These are phyloP conservation scores for Claviceps sp. DNA, from an alignment of 2,329 filamentous ascomycete species.

Conservation along the genomic window DNA sequence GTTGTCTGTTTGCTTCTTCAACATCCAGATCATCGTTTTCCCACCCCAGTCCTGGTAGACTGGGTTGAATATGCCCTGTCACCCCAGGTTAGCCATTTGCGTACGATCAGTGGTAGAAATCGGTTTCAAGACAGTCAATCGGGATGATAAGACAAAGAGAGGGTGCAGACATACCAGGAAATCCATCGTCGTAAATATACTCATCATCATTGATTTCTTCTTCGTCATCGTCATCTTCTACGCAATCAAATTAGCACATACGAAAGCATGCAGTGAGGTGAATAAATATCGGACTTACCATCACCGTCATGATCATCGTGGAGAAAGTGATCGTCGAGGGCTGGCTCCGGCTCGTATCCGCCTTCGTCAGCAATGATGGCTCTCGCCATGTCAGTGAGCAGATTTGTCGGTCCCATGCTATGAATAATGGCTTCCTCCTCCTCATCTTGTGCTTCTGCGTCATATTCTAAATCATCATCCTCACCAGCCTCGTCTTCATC, in stretches of 20 bases:
- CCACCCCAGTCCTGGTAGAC: conserved; percentile 41
- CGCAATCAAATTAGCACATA: neutral
- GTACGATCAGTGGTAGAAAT: neutral
- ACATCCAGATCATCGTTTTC: conserved; percentile 40
- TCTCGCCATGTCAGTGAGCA: conserved; percentile 42
- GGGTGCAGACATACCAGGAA: conserved; percentile 33
- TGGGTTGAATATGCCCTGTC: conserved; percentile 13
- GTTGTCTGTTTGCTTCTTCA: conserved; percentile 33
- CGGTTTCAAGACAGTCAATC: neutral
- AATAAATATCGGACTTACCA: conserved; percentile 21
- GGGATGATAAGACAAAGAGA: neutral
- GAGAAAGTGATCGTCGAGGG: conserved; percentile 38
- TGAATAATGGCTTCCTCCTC: conserved; percentile 37
- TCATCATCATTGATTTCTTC: conserved; percentile 58
- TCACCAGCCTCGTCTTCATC: conserved; percentile 41
- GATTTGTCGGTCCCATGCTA: conserved; percentile 28
- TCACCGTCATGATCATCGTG: conserved; percentile 48
- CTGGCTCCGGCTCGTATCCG: conserved; percentile 37
- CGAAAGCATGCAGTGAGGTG: neutral
- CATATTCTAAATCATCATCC: conserved; percentile 40
- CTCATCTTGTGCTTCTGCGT: conserved; percentile 41
- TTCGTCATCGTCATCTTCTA: conserved; percentile 47
- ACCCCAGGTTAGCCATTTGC: neutral
- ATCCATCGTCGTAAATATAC: conserved; percentile 47
- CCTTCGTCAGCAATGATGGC: conserved; percentile 41